phyloP scores from a whole-genome alignment of 2,329 filamentous ascomycete genomes.

The Aspergillus jensenii region DNA sequence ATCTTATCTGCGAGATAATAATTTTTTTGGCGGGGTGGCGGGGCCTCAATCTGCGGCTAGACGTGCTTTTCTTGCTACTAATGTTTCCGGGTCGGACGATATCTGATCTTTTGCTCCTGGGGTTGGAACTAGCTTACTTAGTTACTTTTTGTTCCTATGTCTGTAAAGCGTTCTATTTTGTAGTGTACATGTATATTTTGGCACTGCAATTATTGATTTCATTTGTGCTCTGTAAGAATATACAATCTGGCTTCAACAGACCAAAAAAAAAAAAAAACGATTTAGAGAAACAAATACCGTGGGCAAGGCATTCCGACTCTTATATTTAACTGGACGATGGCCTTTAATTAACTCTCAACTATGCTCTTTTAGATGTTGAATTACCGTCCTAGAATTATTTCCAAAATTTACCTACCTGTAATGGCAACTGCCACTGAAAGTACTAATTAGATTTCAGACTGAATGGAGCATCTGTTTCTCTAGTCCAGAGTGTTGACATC shows the following conservation, averaged over 20 bases:
- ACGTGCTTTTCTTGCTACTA: constrained; percentile 15
- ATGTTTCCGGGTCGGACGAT: constrained; percentile 9
- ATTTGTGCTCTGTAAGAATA: not conserved
- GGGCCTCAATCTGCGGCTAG: constrained; percentile 22
- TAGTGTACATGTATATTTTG: not conserved
- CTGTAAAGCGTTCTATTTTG: not conserved
- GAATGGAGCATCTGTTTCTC: too few species aligned
- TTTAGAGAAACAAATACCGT: not conserved
- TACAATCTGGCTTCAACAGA: not conserved
- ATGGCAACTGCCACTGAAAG: too few species aligned
- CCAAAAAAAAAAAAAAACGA: not conserved
- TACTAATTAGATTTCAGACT: too few species aligned
- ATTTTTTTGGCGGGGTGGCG: constrained; percentile 42
- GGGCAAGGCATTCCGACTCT: not conserved
- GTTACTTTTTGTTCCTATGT: not conserved
- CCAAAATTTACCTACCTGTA: too few species aligned
- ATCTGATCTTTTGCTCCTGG: not conserved
- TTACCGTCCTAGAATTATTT: too few species aligned
- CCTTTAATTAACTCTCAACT: too few species aligned
- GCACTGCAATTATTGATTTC: not conserved
- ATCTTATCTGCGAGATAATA: constrained; percentile 37
- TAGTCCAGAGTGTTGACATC: too few species aligned
- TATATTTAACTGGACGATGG: not conserved
- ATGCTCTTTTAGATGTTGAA: too few species aligned
- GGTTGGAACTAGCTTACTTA: not conserved